Evolutionary conservation across 108 stramenopile genomes (phyloP).

Genomic region (Nitzschia sp.): DNA sequence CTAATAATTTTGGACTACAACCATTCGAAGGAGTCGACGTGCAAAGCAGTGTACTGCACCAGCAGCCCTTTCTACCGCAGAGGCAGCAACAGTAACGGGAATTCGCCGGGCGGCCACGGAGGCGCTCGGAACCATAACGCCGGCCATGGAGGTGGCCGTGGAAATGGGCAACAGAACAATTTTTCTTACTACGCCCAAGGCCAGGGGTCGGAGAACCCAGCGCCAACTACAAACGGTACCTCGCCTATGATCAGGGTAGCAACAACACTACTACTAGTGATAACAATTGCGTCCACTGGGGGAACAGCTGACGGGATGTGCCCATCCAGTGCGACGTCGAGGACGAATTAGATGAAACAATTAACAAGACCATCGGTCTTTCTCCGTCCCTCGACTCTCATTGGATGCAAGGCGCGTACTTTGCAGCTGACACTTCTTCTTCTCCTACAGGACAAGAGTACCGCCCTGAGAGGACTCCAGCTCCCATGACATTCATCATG

Average conservation of each 20-base stretch:
- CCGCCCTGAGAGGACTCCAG: not conserved
- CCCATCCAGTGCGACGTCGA: not conserved
- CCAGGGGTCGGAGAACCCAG: too few species aligned
- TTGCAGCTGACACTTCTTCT: not conserved
- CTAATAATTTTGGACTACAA: too few species aligned
- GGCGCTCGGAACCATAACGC: not conserved
- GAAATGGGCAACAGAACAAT: not conserved
- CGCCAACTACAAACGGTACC: too few species aligned
- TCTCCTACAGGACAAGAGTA: not conserved
- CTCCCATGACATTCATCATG: not conserved
- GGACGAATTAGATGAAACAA: not conserved
- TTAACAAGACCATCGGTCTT: too few species aligned
- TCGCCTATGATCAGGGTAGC: too few species aligned
- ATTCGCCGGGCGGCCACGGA: not conserved
- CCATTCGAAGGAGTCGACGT: too few species aligned
- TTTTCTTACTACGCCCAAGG: not conserved
- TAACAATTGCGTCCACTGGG: not conserved
- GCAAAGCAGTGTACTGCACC: not conserved
- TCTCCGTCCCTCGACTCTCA: not conserved
- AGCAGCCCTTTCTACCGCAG: not conserved
- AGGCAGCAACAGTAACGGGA: too few species aligned
- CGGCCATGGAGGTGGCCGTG: not conserved
- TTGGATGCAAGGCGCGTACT: not conserved
- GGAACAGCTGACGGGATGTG: not conserved
- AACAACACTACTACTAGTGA: too few species aligned